Evolutionary conservation across 148 eudicot species (phyloP), one percentile per base, ranked within the genome.

Genomic region (Camellia japonica): DNA sequence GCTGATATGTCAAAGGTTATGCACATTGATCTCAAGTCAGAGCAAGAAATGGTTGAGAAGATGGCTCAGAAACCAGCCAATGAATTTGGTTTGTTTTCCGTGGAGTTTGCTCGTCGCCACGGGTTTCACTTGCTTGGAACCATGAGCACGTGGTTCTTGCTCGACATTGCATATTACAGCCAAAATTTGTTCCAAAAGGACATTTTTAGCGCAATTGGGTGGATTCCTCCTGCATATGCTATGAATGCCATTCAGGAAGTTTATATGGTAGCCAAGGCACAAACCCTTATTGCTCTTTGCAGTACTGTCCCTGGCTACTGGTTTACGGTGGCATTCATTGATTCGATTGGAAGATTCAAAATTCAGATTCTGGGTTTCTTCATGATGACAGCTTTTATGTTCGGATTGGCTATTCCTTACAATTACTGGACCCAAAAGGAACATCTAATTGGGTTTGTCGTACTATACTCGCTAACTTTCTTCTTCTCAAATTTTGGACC

Each of bases 301-400:
- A 87, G 91, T 72, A 91, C 94, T 2, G 94, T 90, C 59, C 94
- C 94, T 0, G 93, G 94, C 5, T 91, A 91, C 75, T 90, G 94
- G 94, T 82, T 90, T 81, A 91, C 93, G 0, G 94, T 90, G 11
- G 81, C 80, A 0, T 81, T 90, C 3, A 91, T 91, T 7, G 93
- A 91, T 11, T 76, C 69, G 18, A 87, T 90, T 0, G 94, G 94
- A 4, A 75, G 94, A 68, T 91, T 91, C 71, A n/a, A 78, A 3
- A 91, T 91, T 3, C 93, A 90, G 59, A 9, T 90, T 4, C 18
- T 87, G 78, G 94, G 94, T 2, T 90, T 91, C 79, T 83, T 82
- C 63, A 82, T 87, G 80, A 91, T 91, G 94, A 88, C 93, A 0
- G 76, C 88, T 23, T 91, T 91, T 83, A 91, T 89, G 91, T 85